Conservation (phyloP, 176 grass and related monocot genomes). For the Microstegium vimineum region DNA sequence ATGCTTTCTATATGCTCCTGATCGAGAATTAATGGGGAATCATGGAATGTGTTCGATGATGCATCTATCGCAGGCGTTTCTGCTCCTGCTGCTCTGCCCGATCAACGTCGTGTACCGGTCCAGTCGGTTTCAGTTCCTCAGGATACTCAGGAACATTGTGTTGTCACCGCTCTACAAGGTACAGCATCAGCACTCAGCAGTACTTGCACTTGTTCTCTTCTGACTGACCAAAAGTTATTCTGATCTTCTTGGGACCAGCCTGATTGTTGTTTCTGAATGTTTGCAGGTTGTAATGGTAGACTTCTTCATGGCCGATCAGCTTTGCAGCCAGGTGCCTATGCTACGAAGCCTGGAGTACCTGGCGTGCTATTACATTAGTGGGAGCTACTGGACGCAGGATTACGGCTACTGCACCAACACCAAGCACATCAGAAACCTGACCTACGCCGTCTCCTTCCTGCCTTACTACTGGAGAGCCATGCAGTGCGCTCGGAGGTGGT, state of each 20-base stretch:
- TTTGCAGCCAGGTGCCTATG: conserved; percentile 81
- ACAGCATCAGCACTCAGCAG: neutral
- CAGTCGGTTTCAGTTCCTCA: conserved; percentile 53
- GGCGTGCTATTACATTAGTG: conserved; percentile 82
- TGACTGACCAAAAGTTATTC: neutral
- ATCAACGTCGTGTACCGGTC: conserved; percentile 59
- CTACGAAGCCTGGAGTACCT: conserved; percentile 73
- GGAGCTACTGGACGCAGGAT: conserved; percentile 71
- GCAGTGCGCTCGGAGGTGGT: conserved; percentile 90
- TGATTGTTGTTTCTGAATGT: neutral
- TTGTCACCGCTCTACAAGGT: conserved; percentile 84
- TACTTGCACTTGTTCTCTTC: neutral
- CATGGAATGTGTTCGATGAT: conserved; percentile 12
- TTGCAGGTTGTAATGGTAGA: conserved; percentile 82
- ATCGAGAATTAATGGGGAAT: conserved; percentile 20
- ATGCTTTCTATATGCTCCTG: neutral
- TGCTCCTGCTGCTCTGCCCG: conserved; percentile 61
- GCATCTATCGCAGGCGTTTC: conserved; percentile 42
- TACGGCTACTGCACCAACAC: conserved; percentile 65
- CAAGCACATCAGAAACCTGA: conserved; percentile 69
- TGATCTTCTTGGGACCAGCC: neutral
- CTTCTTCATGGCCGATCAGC: conserved; percentile 94
- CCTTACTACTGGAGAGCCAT: conserved; percentile 97
- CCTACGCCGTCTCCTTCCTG: conserved; percentile 77
- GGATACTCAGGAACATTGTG: conserved; percentile 65